Evolutionary conservation across 805 yeast species (phyloP), one percentile per base, ranked within the genome.

Genomic region (Sugiyamaella smithiae): DNA sequence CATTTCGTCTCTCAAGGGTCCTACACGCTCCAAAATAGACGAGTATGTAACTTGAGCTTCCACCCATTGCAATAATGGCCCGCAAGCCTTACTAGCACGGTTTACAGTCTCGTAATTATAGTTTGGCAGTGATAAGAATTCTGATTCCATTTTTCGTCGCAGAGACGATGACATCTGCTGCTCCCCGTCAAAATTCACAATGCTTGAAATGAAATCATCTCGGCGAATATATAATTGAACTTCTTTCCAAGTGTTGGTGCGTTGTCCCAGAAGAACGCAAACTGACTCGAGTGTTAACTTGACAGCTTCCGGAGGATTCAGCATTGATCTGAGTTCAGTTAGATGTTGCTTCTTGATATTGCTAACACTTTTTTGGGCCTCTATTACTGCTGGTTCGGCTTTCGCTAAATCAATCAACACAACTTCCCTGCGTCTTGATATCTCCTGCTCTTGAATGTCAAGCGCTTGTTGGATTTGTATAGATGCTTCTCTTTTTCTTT

Each of bases 51-150:
- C 71, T 55, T 91, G 97, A 0, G 98, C 97, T 46, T 75, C 74
- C 0, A 89, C 90, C 98, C 98, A 91, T 52, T 82, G 82, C 16
- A 85, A 61, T 29, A 91, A 68, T 0, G 98, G 98, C 0, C 97
- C 98, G 69, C 97, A 88, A 0, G 97, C 97, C 60, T 86, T 88
- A 65, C 95, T 85, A 3, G 98, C 98, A 33, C 97, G 72, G 57
- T 85, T 79, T 0, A 88, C 96, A 0, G 85, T 68, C 42, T 83
- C 89, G 57, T 68, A 84, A 35, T 78, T 87, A 62, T 77, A 90
- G 45, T 79, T 84, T 0, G 81, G 76, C 46, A 81, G 70, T 0
- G 82, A 69, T 8, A 90, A 65, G 58, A 85, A 91, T 1, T 70
- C 72, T 0, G 63, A 54, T 33, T 82, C 81, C 81, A 91, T 80